Conservation (phyloP, 768 basidiomycete species). For the Omphalotus guepiniiformis region DNA sequence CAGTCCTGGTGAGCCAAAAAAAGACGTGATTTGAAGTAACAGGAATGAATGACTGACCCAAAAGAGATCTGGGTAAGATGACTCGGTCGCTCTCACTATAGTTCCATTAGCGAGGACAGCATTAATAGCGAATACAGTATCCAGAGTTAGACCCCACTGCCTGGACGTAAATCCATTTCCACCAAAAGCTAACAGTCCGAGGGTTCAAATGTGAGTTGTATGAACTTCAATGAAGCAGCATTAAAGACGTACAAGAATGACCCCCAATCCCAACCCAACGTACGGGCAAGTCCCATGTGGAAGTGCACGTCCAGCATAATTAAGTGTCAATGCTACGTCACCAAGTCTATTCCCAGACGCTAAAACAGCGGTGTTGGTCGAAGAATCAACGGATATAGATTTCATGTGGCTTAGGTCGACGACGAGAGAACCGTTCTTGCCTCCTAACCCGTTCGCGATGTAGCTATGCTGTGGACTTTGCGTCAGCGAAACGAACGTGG, state of each 20-base stretch:
- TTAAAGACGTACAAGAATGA: constrained; percentile 31
- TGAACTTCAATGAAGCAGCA: neutral
- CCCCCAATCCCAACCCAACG: constrained; percentile 52
- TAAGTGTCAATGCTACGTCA: constrained; percentile 38
- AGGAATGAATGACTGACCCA: constrained; percentile 32
- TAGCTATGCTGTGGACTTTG: constrained; percentile 51
- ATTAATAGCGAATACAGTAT: constrained; percentile 37
- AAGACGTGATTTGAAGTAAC: neutral
- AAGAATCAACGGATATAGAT: constrained; percentile 30
- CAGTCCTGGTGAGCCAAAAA: neutral
- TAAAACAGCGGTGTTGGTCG: constrained; percentile 32
- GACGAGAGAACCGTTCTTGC: constrained; percentile 38
- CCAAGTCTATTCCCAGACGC: constrained; percentile 43
- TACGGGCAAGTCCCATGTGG: constrained; percentile 51
- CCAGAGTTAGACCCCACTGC: constrained; percentile 48
- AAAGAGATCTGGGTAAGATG: constrained; percentile 47
- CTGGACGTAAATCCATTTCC: constrained; percentile 48
- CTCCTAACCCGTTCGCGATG: constrained; percentile 45
- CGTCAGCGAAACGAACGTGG: constrained; percentile 1
- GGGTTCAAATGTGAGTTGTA: neutral
- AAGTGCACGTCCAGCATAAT: constrained; percentile 36
- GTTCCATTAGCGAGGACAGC: constrained; percentile 46
- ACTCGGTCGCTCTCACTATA: constrained; percentile 23
- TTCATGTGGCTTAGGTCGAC: constrained; percentile 41
- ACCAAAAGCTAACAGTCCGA: constrained; percentile 42